These are phyloP conservation scores for Picea abies DNA, from an alignment of 83 land plant genomes.

Conservation along the genomic window DNA sequence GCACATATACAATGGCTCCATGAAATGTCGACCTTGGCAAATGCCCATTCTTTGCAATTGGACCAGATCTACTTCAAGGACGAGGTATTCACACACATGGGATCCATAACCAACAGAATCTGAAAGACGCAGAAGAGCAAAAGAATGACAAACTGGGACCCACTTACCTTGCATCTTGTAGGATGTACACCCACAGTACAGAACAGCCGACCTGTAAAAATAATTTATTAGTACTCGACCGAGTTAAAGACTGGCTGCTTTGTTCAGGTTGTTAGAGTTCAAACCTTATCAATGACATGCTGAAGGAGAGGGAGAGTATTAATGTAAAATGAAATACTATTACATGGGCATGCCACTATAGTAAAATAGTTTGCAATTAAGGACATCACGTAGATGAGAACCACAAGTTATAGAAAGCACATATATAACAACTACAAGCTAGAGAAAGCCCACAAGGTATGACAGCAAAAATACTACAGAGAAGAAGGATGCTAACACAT, in stretches of 20 bases:
- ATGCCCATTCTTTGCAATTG: not conserved
- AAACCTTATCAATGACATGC: too few species aligned
- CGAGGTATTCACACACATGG: not conserved
- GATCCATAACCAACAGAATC: not conserved
- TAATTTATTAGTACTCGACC: not conserved
- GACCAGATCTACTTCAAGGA: conserved; percentile 3
- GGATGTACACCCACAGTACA: conserved; percentile 99
- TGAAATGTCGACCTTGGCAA: too few species aligned
- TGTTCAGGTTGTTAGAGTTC: not conserved
- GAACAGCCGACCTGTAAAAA: conserved; percentile 75
- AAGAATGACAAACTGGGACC: not conserved
- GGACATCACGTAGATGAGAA: too few species aligned
- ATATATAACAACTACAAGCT: too few species aligned
- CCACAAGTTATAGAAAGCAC: too few species aligned
- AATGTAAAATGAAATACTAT: too few species aligned
- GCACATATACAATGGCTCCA: not conserved
- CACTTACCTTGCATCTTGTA: conserved; percentile 84
- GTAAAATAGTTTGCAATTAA: too few species aligned
- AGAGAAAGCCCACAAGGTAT: too few species aligned
- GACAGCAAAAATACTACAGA: too few species aligned
- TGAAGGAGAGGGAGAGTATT: too few species aligned
- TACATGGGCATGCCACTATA: too few species aligned
- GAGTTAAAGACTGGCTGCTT: not conserved
- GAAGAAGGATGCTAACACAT: too few species aligned
- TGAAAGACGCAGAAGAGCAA: not conserved